These are phyloP conservation scores for Hypericum perforatum DNA, from an alignment of 345 rosid species.

Conservation along the genomic window DNA sequence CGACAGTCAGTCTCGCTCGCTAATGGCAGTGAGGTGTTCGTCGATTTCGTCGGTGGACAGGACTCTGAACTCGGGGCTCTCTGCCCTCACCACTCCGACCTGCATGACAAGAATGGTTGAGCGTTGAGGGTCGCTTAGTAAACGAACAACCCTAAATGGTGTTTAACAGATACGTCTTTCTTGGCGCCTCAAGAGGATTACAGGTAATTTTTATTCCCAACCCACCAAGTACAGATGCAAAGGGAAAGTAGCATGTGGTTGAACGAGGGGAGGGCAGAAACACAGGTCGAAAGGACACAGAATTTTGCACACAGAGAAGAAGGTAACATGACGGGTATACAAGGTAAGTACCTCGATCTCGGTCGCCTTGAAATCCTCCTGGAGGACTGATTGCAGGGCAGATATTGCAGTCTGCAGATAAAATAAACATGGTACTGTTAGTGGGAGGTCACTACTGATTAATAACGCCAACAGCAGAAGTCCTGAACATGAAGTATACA, in stretches of 20 bases:
- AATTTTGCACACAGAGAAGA: neutral
- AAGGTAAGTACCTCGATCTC: conserved; percentile 62
- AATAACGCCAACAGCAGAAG: no score
- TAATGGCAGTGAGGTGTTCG: conserved; percentile 73
- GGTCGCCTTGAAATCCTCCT: conserved; percentile 89
- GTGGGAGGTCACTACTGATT: no score
- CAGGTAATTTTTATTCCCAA: no score
- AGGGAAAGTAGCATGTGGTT: no score
- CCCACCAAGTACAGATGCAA: no score
- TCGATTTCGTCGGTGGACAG: conserved; percentile 65
- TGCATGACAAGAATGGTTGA: conserved; percentile 7
- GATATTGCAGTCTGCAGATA: conserved; percentile 56
- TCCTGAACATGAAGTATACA: no score
- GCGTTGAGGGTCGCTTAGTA: no score
- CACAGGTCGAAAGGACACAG: no score
- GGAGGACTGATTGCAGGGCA: conserved; percentile 80
- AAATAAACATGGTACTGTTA: neutral
- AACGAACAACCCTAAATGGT: no score
- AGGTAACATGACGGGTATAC: neutral
- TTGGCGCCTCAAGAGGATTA: no score
- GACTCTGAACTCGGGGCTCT: conserved; percentile 41
- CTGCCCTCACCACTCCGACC: conserved; percentile 78
- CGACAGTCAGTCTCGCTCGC: conserved; percentile 56
- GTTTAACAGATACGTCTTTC: no score
- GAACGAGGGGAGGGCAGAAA: no score